Percentiles rank a stretch among this genome's conserved stretches.
phyloP scores from a whole-genome alignment of 257 asterid species.

The Euphrasia confusa region DNA sequence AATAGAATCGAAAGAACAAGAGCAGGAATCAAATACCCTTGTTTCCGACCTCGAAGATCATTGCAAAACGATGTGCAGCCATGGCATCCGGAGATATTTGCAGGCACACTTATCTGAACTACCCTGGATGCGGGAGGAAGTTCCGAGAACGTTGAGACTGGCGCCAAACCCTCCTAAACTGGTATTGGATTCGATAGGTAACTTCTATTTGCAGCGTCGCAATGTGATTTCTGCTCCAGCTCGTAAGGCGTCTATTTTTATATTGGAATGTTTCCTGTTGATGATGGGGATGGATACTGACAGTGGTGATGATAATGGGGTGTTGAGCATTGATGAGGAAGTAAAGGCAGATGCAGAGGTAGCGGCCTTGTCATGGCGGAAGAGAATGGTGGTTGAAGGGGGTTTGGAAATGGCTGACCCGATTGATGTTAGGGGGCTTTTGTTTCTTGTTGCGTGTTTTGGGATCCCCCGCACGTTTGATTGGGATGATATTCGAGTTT shows the following conservation, averaged over 20 bases:
- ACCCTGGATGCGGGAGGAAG: slow-evolving; percentile 50
- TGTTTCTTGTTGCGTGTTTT: slow-evolving; percentile 66
- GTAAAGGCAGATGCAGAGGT: slow-evolving; percentile 51
- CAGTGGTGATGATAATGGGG: slow-evolving; percentile 17
- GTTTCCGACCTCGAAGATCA: slow-evolving; percentile 51
- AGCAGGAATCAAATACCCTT: slow-evolving; percentile 7
- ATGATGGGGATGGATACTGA: slow-evolving; percentile 41
- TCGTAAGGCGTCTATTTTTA: slow-evolving; percentile 65
- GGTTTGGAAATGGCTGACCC: slow-evolving; percentile 50
- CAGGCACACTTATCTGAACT: slow-evolving; percentile 31
- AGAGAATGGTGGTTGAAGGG: slow-evolving; percentile 65
- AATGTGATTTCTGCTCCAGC: slow-evolving; percentile 41
- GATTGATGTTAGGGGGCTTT: slow-evolving; percentile 78
- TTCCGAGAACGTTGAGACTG: slow-evolving; percentile 56
- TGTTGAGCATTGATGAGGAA: slow-evolving; percentile 32
- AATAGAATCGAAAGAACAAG: slow-evolving; percentile 9
- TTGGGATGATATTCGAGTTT: slow-evolving; percentile 56
- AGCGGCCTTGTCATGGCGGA: slow-evolving; percentile 69
- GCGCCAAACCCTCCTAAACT: slow-evolving; percentile 55
- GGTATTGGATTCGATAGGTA: slow-evolving; percentile 61
- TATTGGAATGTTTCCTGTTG: slow-evolving; percentile 66
- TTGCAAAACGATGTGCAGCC: slow-evolving; percentile 48
- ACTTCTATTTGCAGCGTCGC: slow-evolving; percentile 71
- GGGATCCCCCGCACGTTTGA: slow-evolving; percentile 50
- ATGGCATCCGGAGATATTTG: slow-evolving; percentile 49